phyloP scores from a whole-genome alignment of 208 protist species.

The Trypanosoma congolense region DNA sequence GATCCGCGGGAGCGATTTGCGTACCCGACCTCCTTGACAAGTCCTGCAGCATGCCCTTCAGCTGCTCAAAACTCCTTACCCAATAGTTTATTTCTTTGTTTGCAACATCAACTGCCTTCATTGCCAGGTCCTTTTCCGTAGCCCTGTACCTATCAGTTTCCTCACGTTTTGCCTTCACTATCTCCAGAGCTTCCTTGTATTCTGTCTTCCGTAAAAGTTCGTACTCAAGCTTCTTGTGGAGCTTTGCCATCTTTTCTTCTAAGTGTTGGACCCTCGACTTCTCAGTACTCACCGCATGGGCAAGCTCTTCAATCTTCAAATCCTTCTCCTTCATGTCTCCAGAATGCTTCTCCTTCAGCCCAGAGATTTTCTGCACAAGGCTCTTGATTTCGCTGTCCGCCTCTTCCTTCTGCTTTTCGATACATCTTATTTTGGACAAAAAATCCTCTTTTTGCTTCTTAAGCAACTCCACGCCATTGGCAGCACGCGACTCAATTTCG shows the following conservation, averaged over 20 bases:
- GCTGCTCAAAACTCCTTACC: constrained; percentile 67
- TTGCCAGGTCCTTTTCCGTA: constrained; percentile 48
- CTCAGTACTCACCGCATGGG: constrained; percentile 18
- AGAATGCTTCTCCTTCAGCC: constrained; percentile 2
- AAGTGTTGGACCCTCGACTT: constrained; percentile 8
- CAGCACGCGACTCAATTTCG: neutral
- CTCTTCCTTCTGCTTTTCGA: constrained; percentile 6
- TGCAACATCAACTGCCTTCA: constrained; percentile 55
- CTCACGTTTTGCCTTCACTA: constrained; percentile 47
- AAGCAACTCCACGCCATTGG: constrained; percentile 4
- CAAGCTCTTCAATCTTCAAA: constrained; percentile 14
- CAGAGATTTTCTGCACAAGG: constrained; percentile 9
- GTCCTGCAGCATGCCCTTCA: constrained; percentile 61
- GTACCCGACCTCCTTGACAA: constrained; percentile 19
- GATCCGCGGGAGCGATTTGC: constrained; percentile 39
- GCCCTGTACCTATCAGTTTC: constrained; percentile 56
- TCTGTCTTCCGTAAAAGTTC: constrained; percentile 67
- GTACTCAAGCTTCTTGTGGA: constrained; percentile 52
- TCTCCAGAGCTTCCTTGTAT: constrained; percentile 73
- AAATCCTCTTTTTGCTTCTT: constrained; percentile 5
- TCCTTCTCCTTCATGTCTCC: neutral
- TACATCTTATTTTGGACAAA: constrained; percentile 4
- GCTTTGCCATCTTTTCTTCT: constrained; percentile 31
- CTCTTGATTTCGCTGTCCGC: constrained; percentile 10
- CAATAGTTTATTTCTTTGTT: constrained; percentile 76